Base-by-base conservation (phyloP, 139 green algal species). In the Spirogloea muscicola region DNA sequence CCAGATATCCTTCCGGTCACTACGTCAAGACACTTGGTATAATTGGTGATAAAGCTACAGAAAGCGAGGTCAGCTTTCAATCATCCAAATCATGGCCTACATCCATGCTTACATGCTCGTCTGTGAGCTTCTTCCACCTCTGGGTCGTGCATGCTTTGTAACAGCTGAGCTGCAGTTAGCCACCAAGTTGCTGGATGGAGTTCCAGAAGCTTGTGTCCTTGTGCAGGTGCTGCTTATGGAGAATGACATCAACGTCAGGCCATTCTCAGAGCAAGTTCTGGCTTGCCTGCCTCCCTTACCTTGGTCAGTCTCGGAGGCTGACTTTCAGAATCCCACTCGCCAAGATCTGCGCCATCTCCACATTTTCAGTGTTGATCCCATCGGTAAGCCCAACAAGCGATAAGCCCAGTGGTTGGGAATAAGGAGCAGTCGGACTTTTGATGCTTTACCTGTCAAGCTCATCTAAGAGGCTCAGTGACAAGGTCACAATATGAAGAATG, bases 231-330 rank as follows among this genome's bases (percentile, higher is more conserved):
- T 86, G 0, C 83, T 88, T 0, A 77, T 86, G 16, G 80, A 88
- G 71, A 70, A 84, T 16, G 83, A 86, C 61, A 85, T 88, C 34
- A 59, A 86, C 41, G 58, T 52, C 43, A 59, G 63, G 51, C 80
- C 75, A 25, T 88, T 88, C 49, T 59, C 81, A 16, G 48, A 88
- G 9, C 90, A 91, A 0, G 94, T 98, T 42, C 88, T 96, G 72
- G 91, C 87, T 34, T 98, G 94, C 82, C 87, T 98, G 48, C 94
- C 94, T 21, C 86, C 85, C 3, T 86, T 97, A 72, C 94, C 94
- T 4, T 98, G 94, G 94, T 62, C 44, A 46, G 64, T 84, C 16
- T 34, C 77, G 3, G 27, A 57, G 4, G 36, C 41, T 5, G 64
- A 81, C 13, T 18, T 75, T 16, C 33, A 36, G 0, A 43, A 82